Evolutionary conservation across 1,284 basidiomycete genomes (phyloP).

Genomic region (Ustilago lituana): DNA sequence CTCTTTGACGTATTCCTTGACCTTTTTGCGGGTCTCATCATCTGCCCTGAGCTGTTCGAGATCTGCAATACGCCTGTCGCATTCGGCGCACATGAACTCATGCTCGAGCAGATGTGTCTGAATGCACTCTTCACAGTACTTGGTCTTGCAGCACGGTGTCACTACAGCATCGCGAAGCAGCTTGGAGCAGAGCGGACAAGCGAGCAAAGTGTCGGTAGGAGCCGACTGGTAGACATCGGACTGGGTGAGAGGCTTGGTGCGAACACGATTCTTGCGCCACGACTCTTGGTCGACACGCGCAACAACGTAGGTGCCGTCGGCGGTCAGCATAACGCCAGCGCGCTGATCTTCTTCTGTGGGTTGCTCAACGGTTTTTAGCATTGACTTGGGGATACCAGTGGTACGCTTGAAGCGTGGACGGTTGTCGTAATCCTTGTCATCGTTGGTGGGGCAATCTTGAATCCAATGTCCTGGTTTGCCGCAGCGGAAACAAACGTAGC

Average conservation of each 20-base stretch:
- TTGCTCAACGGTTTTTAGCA: slow-evolving; percentile 92
- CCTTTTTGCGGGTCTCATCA: slow-evolving; percentile 57
- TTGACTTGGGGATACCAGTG: slow-evolving; percentile 95
- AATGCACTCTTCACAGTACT: slow-evolving; percentile 66
- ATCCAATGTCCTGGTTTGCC: slow-evolving; percentile 98
- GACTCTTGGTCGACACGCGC: slow-evolving; percentile 61
- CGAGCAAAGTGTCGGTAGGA: slow-evolving; percentile 61
- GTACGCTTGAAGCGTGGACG: slow-evolving; percentile 95
- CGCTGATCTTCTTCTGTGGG: slow-evolving; percentile 59
- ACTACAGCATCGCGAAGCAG: slow-evolving; percentile 60
- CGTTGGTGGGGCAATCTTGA: slow-evolving; percentile 97
- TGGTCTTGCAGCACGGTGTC: slow-evolving; percentile 63
- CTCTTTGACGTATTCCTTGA: slow-evolving; percentile 61
- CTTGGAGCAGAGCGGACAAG: slow-evolving; percentile 64
- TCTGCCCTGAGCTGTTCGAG: slow-evolving; percentile 59
- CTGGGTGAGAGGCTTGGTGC: slow-evolving; percentile 59
- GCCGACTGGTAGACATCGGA: slow-evolving; percentile 62
- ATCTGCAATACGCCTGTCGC: slow-evolving; percentile 63
- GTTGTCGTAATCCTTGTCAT: slow-evolving; percentile 92
- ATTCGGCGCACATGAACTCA: slow-evolving; percentile 66
- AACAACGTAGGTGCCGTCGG: slow-evolving; percentile 65
- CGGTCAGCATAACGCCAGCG: slow-evolving; percentile 64
- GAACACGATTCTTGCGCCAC: slow-evolving; percentile 60
- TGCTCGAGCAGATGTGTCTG: slow-evolving; percentile 65
- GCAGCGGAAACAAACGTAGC: slow-evolving; percentile 99